These are phyloP conservation scores for Acanthamoeba quina DNA, from an alignment of 208 protist species.

Conservation along the genomic window DNA sequence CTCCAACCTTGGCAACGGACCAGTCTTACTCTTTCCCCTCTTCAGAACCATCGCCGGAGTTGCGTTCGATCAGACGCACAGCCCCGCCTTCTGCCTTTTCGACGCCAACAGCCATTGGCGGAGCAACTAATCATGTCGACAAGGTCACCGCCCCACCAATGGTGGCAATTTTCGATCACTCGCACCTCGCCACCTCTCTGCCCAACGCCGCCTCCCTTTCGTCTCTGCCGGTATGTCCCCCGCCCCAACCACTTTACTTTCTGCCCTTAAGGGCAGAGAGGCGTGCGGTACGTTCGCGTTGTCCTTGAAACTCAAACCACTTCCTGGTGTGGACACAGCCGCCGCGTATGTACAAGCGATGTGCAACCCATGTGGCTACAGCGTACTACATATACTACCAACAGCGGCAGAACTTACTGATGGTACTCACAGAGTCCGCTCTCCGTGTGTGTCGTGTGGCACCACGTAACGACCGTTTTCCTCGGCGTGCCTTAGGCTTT, in stretches of 20 bases:
- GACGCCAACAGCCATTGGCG: neutral
- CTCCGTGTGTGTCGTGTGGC: neutral
- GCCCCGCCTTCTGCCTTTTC: neutral
- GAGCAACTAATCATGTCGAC: neutral
- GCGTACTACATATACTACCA: slow-evolving; percentile 74
- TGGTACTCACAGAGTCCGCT: neutral
- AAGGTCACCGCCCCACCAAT: neutral
- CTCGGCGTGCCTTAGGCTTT: no score
- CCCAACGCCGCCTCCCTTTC: neutral
- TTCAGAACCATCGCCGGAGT: no score
- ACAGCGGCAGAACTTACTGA: slow-evolving; percentile 22
- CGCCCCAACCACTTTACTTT: neutral
- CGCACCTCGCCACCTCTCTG: neutral
- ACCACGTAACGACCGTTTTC: neutral
- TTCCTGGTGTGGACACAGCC: neutral
- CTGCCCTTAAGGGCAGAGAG: neutral
- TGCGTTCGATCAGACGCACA: neutral
- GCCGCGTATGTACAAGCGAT: slow-evolving; percentile 70
- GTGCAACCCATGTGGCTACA: slow-evolving; percentile 67
- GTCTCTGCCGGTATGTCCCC: neutral
- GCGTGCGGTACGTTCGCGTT: neutral
- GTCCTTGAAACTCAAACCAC: no score
- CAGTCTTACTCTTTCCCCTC: no score
- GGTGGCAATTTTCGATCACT: neutral
- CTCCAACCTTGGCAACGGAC: no score